Evolutionary conservation across 2,329 filamentous ascomycete genomes (phyloP).

Genomic region (Colletotrichum melonis): DNA sequence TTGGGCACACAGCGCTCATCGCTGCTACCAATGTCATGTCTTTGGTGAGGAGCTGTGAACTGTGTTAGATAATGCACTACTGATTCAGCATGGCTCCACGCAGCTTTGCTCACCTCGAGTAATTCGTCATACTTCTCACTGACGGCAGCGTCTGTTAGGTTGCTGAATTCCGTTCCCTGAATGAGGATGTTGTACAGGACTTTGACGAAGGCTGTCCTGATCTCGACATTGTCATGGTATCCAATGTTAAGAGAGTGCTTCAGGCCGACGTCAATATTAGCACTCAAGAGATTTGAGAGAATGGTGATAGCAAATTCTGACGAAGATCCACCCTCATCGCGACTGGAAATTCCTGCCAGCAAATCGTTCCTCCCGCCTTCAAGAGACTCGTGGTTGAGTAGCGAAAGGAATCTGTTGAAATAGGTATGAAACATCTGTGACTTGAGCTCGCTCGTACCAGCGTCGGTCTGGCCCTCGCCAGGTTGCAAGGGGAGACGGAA

Average conservation of each 20-base stretch:
- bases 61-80: slow-evolving; percentile 18
- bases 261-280: slow-evolving; percentile 77
- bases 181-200: slow-evolving; percentile 77
- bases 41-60: slow-evolving; percentile 65
- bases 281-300: slow-evolving; percentile 75
- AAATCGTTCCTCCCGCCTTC: slow-evolving; percentile 57
- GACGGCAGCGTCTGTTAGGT: slow-evolving; percentile 73
- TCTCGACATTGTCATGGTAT: slow-evolving; percentile 77
- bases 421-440: slow-evolving; percentile 79
- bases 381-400: slow-evolving; percentile 68
- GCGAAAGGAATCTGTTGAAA: slow-evolving; percentile 75
- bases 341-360: slow-evolving; percentile 40
- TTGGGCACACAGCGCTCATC: slow-evolving; percentile 74
- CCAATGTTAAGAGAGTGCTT: slow-evolving; percentile 78
- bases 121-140: slow-evolving; percentile 77
- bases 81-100: slow-evolving; percentile 4
- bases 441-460: slow-evolving; percentile 74
- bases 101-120: slow-evolving; percentile 58
- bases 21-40: slow-evolving; percentile 72
- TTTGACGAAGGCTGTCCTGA: slow-evolving; percentile 76
- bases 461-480: slow-evolving; percentile 73
- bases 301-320: slow-evolving; percentile 75
- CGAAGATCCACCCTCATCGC: slow-evolving; percentile 66
- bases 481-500: slow-evolving; percentile 75
- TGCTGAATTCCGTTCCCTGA: slow-evolving; percentile 79